Percentiles rank a stretch among this genome's conserved stretches.
Conservation (phyloP, 1,139 yeast genomes). For the Debaryomyces subglobosus region DNA sequence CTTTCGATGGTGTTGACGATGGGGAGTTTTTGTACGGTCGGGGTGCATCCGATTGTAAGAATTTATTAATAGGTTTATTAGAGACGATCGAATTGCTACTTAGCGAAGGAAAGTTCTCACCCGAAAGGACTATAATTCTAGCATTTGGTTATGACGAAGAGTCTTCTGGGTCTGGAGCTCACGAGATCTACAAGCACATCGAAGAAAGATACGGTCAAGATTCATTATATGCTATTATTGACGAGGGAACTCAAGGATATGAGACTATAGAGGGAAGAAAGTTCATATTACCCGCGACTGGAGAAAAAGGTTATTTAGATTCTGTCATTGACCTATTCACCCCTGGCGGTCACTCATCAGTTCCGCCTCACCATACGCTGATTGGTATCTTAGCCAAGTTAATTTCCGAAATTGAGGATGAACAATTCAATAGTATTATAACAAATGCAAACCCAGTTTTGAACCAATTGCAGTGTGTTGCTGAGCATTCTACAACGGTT, state of each 20-base stretch:
- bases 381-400: constrained; percentile 50
- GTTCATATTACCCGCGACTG: constrained; percentile 58
- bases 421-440: constrained; percentile 36
- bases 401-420: constrained; percentile 39
- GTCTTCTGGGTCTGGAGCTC: constrained; percentile 42
- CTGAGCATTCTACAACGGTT: constrained; percentile 39
- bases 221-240: constrained; percentile 45
- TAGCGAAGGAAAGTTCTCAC: constrained; percentile 35
- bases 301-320: constrained; percentile 51
- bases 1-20: constrained; percentile 46
- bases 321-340: constrained; percentile 40
- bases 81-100: constrained; percentile 47
- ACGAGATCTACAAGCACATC: constrained; percentile 32
- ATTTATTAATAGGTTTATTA: constrained; percentile 42
- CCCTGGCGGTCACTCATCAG: constrained; percentile 53
- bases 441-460: constrained; percentile 47
- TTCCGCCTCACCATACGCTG: constrained; percentile 51
- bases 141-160: constrained; percentile 57
- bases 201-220: constrained; percentile 40
- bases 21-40: constrained; percentile 47
- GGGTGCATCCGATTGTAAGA: constrained; percentile 53
- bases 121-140: constrained; percentile 44
- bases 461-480: constrained; percentile 45
- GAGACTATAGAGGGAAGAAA: constrained; percentile 44
- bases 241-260: constrained; percentile 46